These are phyloP conservation scores for Tulasnella sp. DNA, from an alignment of 768 basidiomycete genomes.

Conservation along the genomic window DNA sequence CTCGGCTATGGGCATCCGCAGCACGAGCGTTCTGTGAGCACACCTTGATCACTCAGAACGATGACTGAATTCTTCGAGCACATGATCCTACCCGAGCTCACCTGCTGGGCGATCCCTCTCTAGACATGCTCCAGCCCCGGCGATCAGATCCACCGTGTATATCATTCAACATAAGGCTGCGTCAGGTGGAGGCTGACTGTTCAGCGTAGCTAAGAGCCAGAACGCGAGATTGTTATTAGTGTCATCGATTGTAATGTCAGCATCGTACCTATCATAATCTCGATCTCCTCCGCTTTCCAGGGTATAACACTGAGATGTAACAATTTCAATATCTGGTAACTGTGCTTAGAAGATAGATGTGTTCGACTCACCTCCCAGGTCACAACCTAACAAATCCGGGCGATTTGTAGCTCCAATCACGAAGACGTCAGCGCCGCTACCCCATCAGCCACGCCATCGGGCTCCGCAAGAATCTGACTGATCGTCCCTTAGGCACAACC, in stretches of 20 bases:
- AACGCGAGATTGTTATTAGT: conserved; percentile 1
- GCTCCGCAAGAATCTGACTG: conserved; percentile 84
- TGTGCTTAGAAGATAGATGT: not conserved
- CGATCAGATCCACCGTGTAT: too few species aligned
- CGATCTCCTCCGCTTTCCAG: conserved; percentile 69
- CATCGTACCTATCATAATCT: conserved; percentile 55
- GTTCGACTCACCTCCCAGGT: conserved; percentile 59
- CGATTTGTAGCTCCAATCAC: conserved; percentile 95
- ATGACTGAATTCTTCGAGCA: too few species aligned
- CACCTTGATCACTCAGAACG: too few species aligned
- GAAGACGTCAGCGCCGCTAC: conserved; percentile 60
- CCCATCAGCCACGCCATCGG: conserved; percentile 77
- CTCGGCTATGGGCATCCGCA: too few species aligned
- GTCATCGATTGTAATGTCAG: not conserved
- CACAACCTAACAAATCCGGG: conserved; percentile 85
- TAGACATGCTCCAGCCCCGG: too few species aligned
- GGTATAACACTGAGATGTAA: conserved; percentile 93
- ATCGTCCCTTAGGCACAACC: conserved; percentile 89
- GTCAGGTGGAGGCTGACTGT: conserved; percentile 35
- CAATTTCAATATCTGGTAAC: too few species aligned
- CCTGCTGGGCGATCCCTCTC: too few species aligned
- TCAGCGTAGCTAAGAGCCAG: conserved; percentile 29
- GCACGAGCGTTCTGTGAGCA: too few species aligned
- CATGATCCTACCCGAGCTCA: too few species aligned
- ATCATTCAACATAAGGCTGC: conserved; percentile 60